These are phyloP conservation scores for Gardenia jasminoides DNA, from an alignment of 257 asterid genomes.

Conservation along the genomic window DNA sequence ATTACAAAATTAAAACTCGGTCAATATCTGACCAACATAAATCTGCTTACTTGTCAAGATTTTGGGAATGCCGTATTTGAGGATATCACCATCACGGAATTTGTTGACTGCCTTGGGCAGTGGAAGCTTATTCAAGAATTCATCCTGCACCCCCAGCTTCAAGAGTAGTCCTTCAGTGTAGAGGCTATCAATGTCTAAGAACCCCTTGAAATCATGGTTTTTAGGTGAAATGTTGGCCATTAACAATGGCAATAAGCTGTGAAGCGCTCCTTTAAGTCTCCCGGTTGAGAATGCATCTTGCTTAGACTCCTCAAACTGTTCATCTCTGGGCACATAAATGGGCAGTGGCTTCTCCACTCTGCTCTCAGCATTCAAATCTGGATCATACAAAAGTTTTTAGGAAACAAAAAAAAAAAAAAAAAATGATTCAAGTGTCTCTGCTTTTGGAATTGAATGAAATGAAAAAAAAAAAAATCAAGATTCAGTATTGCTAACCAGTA, in stretches of 20 bases:
- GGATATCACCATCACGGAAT: constrained; percentile 73
- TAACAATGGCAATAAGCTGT: constrained; percentile 68
- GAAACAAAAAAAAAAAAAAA: not conserved
- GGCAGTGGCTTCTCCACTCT: constrained; percentile 96
- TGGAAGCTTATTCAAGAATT: constrained; percentile 64
- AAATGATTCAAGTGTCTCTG: not conserved
- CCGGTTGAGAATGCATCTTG: constrained; percentile 78
- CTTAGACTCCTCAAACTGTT: constrained; percentile 92
- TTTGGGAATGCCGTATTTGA: constrained; percentile 81
- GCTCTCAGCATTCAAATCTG: constrained; percentile 74
- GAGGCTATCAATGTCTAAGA: constrained; percentile 81
- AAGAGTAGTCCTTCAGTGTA: constrained; percentile 82
- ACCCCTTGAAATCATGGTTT: constrained; percentile 80
- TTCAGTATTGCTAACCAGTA: constrained; percentile 50
- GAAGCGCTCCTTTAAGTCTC: constrained; percentile 85
- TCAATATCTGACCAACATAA: too few relatives aligned
- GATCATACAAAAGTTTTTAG: not conserved
- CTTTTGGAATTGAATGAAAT: not conserved
- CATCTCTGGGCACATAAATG: constrained; percentile 91
- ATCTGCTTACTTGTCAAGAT: constrained; percentile 67
- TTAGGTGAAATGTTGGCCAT: constrained; percentile 78
- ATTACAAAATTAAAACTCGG: not conserved
- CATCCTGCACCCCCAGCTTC: constrained; percentile 78
- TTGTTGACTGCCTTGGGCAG: constrained; percentile 70
- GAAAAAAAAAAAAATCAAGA: not conserved